phyloP scores from a whole-genome alignment of 148 eudicot species.

The Chenopodium formosanum region DNA sequence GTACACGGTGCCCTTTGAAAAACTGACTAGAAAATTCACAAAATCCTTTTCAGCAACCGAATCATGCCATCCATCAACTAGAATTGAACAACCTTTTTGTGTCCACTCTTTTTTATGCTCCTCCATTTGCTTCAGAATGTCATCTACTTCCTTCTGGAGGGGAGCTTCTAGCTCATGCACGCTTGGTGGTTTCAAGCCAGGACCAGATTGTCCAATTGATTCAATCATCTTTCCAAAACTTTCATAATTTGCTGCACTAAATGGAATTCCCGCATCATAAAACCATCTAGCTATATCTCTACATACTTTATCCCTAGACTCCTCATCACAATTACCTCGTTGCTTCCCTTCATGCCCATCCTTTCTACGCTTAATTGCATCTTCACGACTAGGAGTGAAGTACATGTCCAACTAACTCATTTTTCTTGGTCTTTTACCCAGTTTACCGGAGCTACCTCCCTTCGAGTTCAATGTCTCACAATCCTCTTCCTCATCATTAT shows the following conservation, averaged over 20 bases:
- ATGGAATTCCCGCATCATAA: constrained; percentile 8
- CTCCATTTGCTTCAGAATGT: neutral
- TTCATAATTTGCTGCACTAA: neutral
- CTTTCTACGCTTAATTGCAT: neutral
- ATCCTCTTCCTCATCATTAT: neutral
- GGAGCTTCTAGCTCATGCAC: constrained; percentile 10
- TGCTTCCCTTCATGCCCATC: too few relatives aligned
- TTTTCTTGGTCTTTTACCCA: neutral
- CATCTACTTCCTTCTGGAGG: constrained; percentile 15
- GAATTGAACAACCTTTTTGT: neutral
- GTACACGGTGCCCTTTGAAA: neutral
- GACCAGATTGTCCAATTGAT: constrained; percentile 1
- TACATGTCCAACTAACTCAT: neutral
- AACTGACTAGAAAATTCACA: constrained; percentile 3
- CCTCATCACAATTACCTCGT: neutral
- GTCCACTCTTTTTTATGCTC: constrained; percentile 7
- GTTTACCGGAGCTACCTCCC: neutral
- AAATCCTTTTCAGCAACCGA: constrained; percentile 18
- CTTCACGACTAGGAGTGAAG: neutral
- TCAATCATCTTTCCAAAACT: neutral
- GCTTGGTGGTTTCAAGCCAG: neutral
- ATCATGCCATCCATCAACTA: constrained; percentile 17
- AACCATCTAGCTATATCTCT: constrained; percentile 1
- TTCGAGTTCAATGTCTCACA: neutral
- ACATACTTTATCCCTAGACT: neutral